A percentile compares a stretch with the other conserved stretches of the same genome.
Conservation (phyloP, 2,329 filamentous ascomycete genomes). For the Colletotrichum costaricense region DNA sequence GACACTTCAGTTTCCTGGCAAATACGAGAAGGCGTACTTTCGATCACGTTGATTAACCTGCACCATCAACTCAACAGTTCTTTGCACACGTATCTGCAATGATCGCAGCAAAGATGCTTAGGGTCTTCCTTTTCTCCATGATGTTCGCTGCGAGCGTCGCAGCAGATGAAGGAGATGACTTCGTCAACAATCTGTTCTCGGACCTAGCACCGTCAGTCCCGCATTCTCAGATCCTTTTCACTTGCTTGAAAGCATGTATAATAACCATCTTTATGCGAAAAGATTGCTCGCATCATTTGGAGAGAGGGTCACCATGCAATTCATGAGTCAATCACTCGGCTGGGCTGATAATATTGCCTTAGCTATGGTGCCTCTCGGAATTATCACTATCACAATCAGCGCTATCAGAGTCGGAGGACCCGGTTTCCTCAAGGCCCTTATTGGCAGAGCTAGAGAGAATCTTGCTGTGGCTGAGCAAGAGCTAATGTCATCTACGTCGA, state of each 20-base stretch:
- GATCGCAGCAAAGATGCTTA: too few relatives aligned
- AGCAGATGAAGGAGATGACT: neutral
- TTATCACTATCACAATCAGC: constrained; percentile 50
- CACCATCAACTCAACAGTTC: too few relatives aligned
- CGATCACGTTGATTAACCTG: too few relatives aligned
- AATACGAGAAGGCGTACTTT: too few relatives aligned
- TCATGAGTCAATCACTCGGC: constrained; percentile 46
- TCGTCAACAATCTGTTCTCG: neutral
- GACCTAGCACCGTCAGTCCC: neutral
- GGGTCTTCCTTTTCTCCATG: rapidly evolving
- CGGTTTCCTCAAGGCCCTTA: constrained; percentile 47
- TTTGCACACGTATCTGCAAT: too few relatives aligned
- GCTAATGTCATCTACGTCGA: constrained; percentile 52
- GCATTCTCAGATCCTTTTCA: too few relatives aligned
- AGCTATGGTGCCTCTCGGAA: constrained; percentile 50
- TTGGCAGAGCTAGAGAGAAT: constrained; percentile 52
- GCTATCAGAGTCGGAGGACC: constrained; percentile 46
- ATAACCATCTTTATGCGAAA: too few relatives aligned
- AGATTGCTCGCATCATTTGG: constrained; percentile 49
- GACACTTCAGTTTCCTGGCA: too few relatives aligned
- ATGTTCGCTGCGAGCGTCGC: too few relatives aligned
- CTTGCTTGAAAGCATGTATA: too few relatives aligned
- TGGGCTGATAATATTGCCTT: constrained; percentile 47
- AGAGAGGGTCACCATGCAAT: constrained; percentile 52
- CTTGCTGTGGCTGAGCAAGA: constrained; percentile 48